These are phyloP conservation scores for Agaricus blazei DNA, from an alignment of 768 basidiomycete species.

Conservation along the genomic window DNA sequence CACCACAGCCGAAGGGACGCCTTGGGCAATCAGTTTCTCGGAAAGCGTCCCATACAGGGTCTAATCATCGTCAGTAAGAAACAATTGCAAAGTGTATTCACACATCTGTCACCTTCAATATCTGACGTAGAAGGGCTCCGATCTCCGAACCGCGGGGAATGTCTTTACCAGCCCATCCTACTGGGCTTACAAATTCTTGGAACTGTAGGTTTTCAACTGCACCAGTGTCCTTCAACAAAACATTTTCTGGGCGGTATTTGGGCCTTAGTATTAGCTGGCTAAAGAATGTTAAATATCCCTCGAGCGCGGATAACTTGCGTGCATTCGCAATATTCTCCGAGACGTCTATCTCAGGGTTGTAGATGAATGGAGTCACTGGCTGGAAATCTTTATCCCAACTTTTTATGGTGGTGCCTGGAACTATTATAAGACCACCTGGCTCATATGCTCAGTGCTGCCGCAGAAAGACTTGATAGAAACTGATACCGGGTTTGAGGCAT, in stretches of 20 bases:
- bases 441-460: background rate
- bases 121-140: background rate
- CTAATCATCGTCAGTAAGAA: background rate
- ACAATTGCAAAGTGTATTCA: background rate
- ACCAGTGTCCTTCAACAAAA: background rate
- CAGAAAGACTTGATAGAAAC: background rate
- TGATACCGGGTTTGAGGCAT: slow-evolving; percentile 18
- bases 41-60: background rate
- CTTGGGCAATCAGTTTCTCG: background rate
- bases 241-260: slow-evolving; percentile 13
- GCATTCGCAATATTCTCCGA: slow-evolving; percentile 10
- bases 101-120: slow-evolving; percentile 5
- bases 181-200: background rate
- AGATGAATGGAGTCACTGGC: slow-evolving; percentile 15
- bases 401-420: slow-evolving; percentile 18
- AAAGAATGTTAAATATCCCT: slow-evolving; percentile 17
- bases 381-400: slow-evolving; percentile 14
- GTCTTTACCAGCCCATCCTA: slow-evolving; percentile 3
- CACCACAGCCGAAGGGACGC: background rate
- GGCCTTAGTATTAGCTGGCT: slow-evolving; percentile 14
- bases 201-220: background rate
- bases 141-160: slow-evolving; percentile 4
- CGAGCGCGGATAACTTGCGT: slow-evolving; percentile 16
- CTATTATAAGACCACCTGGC: slow-evolving; percentile 18
- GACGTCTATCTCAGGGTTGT: slow-evolving; percentile 4